Base-by-base conservation (phyloP, 2,329 filamentous ascomycete genomes). In the Metarhizium guizhouense region DNA sequence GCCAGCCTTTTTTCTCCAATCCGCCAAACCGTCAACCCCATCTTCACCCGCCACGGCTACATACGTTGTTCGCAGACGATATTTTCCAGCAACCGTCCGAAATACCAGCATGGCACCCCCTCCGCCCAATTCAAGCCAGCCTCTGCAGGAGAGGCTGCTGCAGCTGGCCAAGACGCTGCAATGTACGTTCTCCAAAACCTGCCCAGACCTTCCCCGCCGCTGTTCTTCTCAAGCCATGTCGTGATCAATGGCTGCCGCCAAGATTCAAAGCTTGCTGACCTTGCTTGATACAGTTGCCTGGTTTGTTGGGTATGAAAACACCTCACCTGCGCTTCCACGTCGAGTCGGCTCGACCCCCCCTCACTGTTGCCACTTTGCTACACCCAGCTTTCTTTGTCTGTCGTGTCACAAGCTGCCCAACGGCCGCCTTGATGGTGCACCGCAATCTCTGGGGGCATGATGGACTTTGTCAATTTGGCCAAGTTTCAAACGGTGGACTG, bases 161-260 rank as follows among this genome's bases (percentile, higher is more conserved):
- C 79, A 82, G 64, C 80, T 97, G 63, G 91, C 87, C 62, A 85
- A 95, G 73, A 97, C 92, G 49, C 79, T 97, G 63, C 94, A 97
- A 78, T 99, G 93, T 87, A 84, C 72, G 76, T 84, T 70, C 25
- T 70, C 61, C 53, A 13, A 42, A 10, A 29, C 14, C 16, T 14
- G 10, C 30, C 29, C 20, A 18, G 29, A 52, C 48, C 32, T 29
- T 48, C 14, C 43, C 32, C 10, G 20, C 40, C 11, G 20, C 20
- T 42, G 11, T 10, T 32, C 32, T 42, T 47, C 16, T 16, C 25
- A 47, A 10, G 5, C 6, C 8, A 36, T 20, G 50, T 32, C 13
- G 25, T 30, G 45, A 50, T 29, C 4, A 7, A 14, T 18, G 30
- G 36, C 45, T 52, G 38, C 29, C 29, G 18, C 47, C 43, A 32